Evolutionary conservation across 805 yeast species (phyloP).

Genomic region (Kuraishia hungarica): DNA sequence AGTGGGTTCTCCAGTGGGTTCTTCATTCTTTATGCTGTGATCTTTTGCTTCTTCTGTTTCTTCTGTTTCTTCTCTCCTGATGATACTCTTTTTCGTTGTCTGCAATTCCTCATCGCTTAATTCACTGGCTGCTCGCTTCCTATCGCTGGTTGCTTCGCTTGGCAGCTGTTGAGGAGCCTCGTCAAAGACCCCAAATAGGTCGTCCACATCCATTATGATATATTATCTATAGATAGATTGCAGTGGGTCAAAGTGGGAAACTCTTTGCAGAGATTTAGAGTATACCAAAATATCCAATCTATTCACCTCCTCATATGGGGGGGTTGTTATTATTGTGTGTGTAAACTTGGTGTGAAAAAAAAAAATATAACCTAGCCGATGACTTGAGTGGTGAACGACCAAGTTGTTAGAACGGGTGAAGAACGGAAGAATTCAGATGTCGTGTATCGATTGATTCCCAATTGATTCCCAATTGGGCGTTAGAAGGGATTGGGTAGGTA

Average conservation of each 20-base stretch:
- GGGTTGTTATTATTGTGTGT: background rate
- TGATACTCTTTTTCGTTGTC: slow-evolving; percentile 5
- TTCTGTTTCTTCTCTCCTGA: slow-evolving; percentile 5
- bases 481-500: no score
- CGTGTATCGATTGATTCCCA: background rate
- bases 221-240: no score
- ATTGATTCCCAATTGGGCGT: no score
- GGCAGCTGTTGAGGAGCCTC: slow-evolving; percentile 31
- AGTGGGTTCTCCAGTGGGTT: slow-evolving; percentile 24
- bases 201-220: slow-evolving; percentile 31
- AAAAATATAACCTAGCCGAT: background rate
- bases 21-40: slow-evolving; percentile 19
- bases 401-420: no score
- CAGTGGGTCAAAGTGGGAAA: no score
- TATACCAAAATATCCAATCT: no score
- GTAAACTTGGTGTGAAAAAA: background rate
- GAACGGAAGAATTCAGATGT: background rate
- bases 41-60: slow-evolving; percentile 12
- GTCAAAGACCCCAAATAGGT: slow-evolving; percentile 53
- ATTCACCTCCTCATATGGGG: no score
- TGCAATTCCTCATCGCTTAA: slow-evolving; percentile 9
- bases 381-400: background rate
- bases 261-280: no score
- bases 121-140: slow-evolving; percentile 9
- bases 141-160: background rate